phyloP scores from a whole-genome alignment of 148 eudicot species.

The Hydrangea macrophylla region DNA sequence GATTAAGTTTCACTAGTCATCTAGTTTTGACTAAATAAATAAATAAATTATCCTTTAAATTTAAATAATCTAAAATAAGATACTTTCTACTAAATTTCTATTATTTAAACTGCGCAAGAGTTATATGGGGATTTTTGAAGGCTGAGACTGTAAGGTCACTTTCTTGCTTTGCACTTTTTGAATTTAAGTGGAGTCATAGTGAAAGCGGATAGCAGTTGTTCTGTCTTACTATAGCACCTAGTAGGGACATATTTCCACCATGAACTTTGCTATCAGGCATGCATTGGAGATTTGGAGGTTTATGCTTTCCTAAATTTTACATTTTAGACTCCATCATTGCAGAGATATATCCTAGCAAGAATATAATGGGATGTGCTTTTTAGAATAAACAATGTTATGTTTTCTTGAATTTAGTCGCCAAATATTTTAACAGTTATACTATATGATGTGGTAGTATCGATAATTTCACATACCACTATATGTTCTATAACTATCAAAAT shows the following conservation, averaged over 20 bases:
- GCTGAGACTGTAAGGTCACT: background rate
- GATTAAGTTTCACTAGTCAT: too few species aligned
- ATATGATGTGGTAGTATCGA: too few species aligned
- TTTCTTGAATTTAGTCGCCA: too few species aligned
- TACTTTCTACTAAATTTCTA: too few species aligned
- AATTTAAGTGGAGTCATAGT: background rate
- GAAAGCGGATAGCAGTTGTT: background rate
- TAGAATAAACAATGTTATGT: too few species aligned
- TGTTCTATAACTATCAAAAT: too few species aligned
- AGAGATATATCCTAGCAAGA: background rate
- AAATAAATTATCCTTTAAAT: too few species aligned
- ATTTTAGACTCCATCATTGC: background rate
- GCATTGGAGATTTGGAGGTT: too few species aligned
- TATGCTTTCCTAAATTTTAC: conserved; percentile 6
- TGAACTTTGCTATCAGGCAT: conserved; percentile 7
- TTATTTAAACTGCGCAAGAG: background rate
- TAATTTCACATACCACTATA: too few species aligned
- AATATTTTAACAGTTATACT: too few species aligned
- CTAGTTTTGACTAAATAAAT: too few species aligned
- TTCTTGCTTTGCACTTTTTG: background rate
- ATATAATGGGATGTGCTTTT: conserved; percentile 12
- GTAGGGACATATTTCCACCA: conserved; percentile 8
- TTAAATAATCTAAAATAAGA: too few species aligned
- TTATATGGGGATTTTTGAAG: background rate
- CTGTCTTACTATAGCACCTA: background rate